Evolutionary conservation across 768 basidiomycete genomes (phyloP), one percentile per base, ranked within the genome.

Genomic region (Boletus insuetus): DNA sequence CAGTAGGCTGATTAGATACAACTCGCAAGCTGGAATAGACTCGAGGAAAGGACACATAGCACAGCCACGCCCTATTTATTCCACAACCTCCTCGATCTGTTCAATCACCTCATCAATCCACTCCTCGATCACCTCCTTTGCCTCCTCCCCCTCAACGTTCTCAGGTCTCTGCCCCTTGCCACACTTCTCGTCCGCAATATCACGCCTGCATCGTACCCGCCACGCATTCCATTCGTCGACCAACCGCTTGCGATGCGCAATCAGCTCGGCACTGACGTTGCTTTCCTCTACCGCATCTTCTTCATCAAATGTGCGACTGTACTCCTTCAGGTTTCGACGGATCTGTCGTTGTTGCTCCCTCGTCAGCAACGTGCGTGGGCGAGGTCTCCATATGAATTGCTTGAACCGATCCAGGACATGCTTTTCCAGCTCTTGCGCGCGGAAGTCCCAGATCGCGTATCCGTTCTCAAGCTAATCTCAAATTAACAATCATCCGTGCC

Each of bases 171-270:
- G 69, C 26, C 70, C 71, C 62, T 69, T 76, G 51, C 74, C 72
- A 14, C 74, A 71, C 51, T 74, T 76, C 57, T 83, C 83, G 49
- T 85, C 85, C 35, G 78, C 80, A 52, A 87, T 53, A 61, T 90
- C 84, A 59, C 81, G 82, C 69, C 80, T 84, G 61, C 87, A 85
- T 59, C 83, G 80, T 22, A 77, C 64, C 49, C 96, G 84, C 97
- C 97, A 98, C 41, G 96, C 92, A 73, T 99, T 97, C 97, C 97
- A 99, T 75, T 99, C 97, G 66, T 97, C 92, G 63, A 98, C 89
- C 50, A 98, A 80, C 45, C 97, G 82, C 71, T 91, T 91, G 56
- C 97, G 82, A 59, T 86, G 85, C 17, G 93, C 92, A 61, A 95
- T 82, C 24, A 97, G 82, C 74, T 98, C 97, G 6, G 94, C 94